Evolutionary conservation across 192 early-diverging fungal species (phyloP).

Genomic region (Dimargaris xerosporica): DNA sequence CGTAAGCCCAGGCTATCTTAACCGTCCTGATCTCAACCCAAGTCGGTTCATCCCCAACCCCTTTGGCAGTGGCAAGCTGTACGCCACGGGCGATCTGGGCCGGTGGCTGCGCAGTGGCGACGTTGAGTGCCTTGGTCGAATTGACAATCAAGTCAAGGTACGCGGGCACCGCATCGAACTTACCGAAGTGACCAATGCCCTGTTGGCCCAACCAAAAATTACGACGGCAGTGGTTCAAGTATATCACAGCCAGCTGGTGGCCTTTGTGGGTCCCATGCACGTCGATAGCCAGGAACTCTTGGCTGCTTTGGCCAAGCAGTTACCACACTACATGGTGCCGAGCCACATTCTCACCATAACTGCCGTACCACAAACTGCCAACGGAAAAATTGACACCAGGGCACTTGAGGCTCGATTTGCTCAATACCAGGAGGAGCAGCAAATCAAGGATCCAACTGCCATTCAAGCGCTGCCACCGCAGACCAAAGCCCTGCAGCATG

Average conservation of each 20-base stretch:
- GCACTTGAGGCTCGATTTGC: not conserved
- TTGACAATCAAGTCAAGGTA: slow-evolving; percentile 34
- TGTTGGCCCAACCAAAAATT: slow-evolving; percentile 7
- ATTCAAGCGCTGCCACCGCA: too few species aligned
- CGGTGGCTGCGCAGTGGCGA: slow-evolving; percentile 12
- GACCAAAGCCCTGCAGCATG: too few species aligned
- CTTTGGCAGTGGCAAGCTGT: not conserved
- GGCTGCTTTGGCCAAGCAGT: not conserved
- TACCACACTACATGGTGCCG: slow-evolving; percentile 4
- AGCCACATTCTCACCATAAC: not conserved
- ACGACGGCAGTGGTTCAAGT: not conserved
- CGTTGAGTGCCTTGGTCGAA: slow-evolving; percentile 21
- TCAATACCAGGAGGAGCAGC: not conserved
- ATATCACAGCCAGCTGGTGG: not conserved
- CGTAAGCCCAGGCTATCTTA: slow-evolving; percentile 27
- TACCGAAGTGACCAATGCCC: slow-evolving; percentile 17
- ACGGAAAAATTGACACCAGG: not conserved
- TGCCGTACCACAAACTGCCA: not conserved
- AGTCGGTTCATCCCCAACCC: slow-evolving; percentile 20
- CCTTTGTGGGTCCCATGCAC: not conserved
- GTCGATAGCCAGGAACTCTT: not conserved
- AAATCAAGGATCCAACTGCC: too few species aligned
- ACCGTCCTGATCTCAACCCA: slow-evolving; percentile 20
- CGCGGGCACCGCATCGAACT: slow-evolving; percentile 31
- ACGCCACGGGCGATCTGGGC: slow-evolving; percentile 6